Base-by-base conservation (phyloP, 768 basidiomycete species). In the Auricularia cornea region DNA sequence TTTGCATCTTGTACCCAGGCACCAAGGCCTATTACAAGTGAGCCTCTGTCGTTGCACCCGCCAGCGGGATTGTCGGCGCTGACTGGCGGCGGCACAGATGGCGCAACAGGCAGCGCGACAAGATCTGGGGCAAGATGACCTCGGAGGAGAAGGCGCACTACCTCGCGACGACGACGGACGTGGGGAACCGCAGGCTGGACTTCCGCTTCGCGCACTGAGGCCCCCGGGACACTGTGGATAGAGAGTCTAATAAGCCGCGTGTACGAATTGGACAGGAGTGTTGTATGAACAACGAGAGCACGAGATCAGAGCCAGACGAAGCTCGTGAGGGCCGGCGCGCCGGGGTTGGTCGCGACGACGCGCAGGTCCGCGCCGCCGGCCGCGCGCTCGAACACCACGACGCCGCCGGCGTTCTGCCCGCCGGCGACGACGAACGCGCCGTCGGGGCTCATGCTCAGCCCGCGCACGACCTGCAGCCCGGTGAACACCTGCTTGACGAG, bases 401-500 rank as follows among this genome's bases (percentile, higher is more conserved):
- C 80, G 1, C 88, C 87, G 2, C 77, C 83, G 32, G 52, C 56
- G 18, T 84, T 84, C 3, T 77, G 79, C 14, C 84, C 85, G 10
- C 80, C 79, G 30, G 84, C 84, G 48, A 86, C 75, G 31, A 88
- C 72, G 68, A 79, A 83, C 31, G 79, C 80, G 57, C 83, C 83
- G 59, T 77, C 78, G 3, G 79, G 78, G 20, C 68, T 73, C 61
- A 88, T 76, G 72, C 80, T 79, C 85, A 89, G 87, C 3, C 86
- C 87, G 32, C 86, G 76, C 38, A 88, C 79, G 70, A 87, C 83
- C 66, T 84, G 76, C 60, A 87, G 72, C 12, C 86, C 84, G 0
- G 86, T 88, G 73, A 79, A 86, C 23, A 87, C 81, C 62, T 87
- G 83, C 16, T 75, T 75, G 40, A 84, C 68, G 48, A 84, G 73